Base-by-base conservation (phyloP, 345 rosid genomes). In the Citrus maxima region DNA sequence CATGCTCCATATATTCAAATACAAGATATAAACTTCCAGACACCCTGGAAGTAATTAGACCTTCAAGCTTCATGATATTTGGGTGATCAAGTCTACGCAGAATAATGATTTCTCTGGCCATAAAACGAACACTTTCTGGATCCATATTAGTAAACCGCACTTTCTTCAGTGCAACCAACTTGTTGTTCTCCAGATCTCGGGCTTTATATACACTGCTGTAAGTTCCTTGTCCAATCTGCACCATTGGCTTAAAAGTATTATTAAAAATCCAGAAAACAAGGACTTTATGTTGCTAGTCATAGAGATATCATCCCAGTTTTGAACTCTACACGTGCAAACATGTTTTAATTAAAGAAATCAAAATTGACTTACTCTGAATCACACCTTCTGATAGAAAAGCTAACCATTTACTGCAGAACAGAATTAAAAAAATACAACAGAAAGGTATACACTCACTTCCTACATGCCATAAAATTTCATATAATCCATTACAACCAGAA, bases 161-260 rank as follows among this genome's bases (percentile, higher is more conserved):
- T 84, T 89, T 89, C 83, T 89, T 89, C 70, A 89, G 62, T 58
- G 93, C 93, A 32, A 89, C 93, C 76, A 88, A 78, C 78, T 85
- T 82, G 37, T 82, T 80, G n/a, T 86, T 88, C 72, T 88, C 93
- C 22, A 88, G 86, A 78, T 89, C 93, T 24, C 88, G 82, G 64
- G 93, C 90, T 76, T 79, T 86, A 83, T 89, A 89, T 42, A 89
- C 93, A 72, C 88, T 89, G 78, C 93, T 89, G 65, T 89, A 89
- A 24, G 93, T 89, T 72, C 93, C 93, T 81, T 89, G 93, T 59
- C 93, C 93, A 83, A 89, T 87, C 93, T 89, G 85, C 68, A 76
- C 4, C 51, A 77, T 60, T 75, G n/a, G 65, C 46, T 10, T 58
- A 25, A 34, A 59, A 3, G 66, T 46, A 67, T 40, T 40, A 61